phyloP scores from a whole-genome alignment of 225 moss, liverwort and hornwort species.

The Pseudoscleropodium purum region DNA sequence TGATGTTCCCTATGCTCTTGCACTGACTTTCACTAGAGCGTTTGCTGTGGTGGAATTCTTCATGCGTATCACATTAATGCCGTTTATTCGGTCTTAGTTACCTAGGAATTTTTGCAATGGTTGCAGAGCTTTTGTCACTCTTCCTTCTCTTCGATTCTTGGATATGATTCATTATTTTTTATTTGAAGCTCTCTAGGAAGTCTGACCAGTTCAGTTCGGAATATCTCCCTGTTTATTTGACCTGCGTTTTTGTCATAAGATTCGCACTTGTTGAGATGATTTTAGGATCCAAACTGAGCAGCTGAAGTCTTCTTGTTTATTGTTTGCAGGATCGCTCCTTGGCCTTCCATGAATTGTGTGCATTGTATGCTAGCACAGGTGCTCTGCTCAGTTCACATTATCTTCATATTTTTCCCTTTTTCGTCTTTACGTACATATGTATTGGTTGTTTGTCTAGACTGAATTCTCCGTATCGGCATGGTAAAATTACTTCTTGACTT shows the following conservation, averaged over 20 bases:
- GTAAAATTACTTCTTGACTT: not conserved
- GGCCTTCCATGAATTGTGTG: slow-evolving; percentile 91
- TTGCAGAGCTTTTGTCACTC: not conserved
- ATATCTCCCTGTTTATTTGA: not conserved
- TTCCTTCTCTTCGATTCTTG: not conserved
- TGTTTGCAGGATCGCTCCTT: slow-evolving; percentile 71
- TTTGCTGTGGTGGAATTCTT: not conserved
- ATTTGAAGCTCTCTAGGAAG: not conserved
- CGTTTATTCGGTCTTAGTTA: not conserved
- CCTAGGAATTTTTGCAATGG: not conserved
- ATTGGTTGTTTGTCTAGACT: not conserved
- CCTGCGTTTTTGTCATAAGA: not conserved
- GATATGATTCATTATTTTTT: not conserved
- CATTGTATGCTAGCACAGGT: slow-evolving; percentile 88
- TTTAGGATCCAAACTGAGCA: not conserved
- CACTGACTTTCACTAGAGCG: not conserved
- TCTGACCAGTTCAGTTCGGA: not conserved
- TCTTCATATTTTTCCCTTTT: not conserved
- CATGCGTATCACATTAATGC: not conserved
- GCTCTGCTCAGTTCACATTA: not conserved
- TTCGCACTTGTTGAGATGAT: not conserved
- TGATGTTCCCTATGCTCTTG: not conserved
- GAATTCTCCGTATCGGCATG: not conserved
- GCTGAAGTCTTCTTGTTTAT: not conserved
- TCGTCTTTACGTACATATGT: not conserved